Conservation (phyloP, 1,284 basidiomycete species). For the Melampsora larici-populina region DNA sequence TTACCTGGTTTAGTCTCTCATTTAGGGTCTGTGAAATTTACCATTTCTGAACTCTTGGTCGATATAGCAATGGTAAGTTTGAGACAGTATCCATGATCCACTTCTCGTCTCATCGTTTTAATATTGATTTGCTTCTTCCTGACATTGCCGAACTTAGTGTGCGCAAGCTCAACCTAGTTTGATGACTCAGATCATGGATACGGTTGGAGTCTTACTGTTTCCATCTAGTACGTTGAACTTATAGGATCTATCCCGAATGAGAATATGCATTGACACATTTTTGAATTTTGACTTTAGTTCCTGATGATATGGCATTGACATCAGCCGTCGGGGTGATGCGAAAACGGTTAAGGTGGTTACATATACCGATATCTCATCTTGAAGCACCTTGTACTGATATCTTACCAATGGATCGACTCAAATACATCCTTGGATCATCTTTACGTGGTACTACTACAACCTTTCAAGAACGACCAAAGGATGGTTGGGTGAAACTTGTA, state of each 20-base stretch:
- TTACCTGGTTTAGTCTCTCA: conserved; percentile 36
- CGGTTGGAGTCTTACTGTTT: conserved; percentile 38
- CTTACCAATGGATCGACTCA: conserved; percentile 36
- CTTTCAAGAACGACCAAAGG: conserved; percentile 25
- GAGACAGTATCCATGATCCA: background rate
- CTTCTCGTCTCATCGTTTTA: background rate
- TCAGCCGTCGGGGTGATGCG: conserved; percentile 27
- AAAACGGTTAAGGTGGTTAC: conserved; percentile 42
- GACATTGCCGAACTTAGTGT: background rate
- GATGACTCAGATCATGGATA: conserved; percentile 41
- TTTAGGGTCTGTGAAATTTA: conserved; percentile 29
- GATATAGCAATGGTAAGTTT: conserved; percentile 29
- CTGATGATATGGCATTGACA: conserved; percentile 32
- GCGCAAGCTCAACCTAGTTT: conserved; percentile 33
- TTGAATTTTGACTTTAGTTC: conserved; percentile 21
- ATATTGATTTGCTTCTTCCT: background rate
- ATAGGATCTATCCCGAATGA: no score
- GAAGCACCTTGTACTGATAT: conserved; percentile 6
- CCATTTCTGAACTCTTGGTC: conserved; percentile 40
- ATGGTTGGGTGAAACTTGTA: conserved; percentile 33
- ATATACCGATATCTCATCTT: conserved; percentile 32
- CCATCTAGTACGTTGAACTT: conserved; percentile 18
- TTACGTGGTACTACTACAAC: conserved; percentile 35
- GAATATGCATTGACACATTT: background rate
- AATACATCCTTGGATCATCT: conserved; percentile 37